Conservation (phyloP, 2,329 filamentous ascomycete genomes). For the Colletotrichum sp. region DNA sequence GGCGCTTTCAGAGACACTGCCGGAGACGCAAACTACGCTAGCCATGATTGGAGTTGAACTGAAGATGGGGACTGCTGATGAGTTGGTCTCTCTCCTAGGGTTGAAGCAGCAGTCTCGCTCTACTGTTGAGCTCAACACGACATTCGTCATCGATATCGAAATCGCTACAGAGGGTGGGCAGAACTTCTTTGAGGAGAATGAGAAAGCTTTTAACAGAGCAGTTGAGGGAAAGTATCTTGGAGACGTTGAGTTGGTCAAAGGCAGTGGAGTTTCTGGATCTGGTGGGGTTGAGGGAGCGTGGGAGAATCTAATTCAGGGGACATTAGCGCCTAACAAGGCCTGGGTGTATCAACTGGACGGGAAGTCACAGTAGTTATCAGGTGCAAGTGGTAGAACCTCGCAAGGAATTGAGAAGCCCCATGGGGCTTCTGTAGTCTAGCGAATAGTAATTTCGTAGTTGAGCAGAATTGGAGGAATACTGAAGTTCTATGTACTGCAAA, state of each 20-base stretch:
- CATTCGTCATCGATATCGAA: slow-evolving; percentile 1
- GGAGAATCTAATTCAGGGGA: not conserved
- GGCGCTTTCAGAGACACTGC: not conserved
- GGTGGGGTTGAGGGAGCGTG: slow-evolving; percentile 5
- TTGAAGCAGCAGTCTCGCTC: not conserved
- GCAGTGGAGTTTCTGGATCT: slow-evolving; percentile 1
- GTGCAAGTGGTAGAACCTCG: not conserved
- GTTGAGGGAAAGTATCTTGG: not conserved
- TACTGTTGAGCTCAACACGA: slow-evolving; percentile 16
- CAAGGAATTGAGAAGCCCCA: not conserved
- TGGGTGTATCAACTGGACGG: not conserved
- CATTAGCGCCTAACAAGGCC: not conserved
- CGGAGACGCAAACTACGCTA: not conserved
- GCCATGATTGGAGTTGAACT: not conserved
- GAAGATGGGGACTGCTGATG: not conserved
- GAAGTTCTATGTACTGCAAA: no score
- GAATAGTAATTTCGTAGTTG: no score
- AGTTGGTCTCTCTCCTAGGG: not conserved
- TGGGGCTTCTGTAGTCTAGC: not conserved
- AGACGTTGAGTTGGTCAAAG: slow-evolving; percentile 1
- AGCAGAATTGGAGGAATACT: no score
- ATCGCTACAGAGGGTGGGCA: not conserved
- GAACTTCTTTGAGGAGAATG: not conserved
- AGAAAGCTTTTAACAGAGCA: slow-evolving; percentile 1
- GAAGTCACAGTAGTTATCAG: not conserved